A percentile compares a stretch with the other conserved stretches of the same genome.
Conservation (phyloP, 1,284 basidiomycete species). For the Macrocystidia cucumis region DNA sequence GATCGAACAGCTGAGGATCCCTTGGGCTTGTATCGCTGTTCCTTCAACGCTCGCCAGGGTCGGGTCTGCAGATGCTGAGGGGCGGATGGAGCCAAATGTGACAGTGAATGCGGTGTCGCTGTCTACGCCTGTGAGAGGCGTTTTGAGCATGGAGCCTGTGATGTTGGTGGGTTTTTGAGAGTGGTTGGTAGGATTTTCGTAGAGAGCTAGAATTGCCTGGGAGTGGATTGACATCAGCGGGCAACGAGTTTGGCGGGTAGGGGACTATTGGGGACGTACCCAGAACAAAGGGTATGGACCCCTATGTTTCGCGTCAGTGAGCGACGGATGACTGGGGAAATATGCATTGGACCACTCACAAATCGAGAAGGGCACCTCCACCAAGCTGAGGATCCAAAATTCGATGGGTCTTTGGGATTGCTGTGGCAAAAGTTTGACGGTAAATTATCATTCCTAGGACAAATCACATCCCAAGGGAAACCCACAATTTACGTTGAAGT, state of each 20-base stretch:
- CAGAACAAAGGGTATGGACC: conserved; percentile 82
- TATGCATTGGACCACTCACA: conserved; percentile 39
- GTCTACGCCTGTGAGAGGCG: conserved; percentile 75
- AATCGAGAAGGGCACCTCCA: conserved; percentile 81
- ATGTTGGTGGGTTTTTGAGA: conserved; percentile 46
- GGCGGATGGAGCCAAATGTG: too few relatives aligned
- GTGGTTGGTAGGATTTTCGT: conserved; percentile 71
- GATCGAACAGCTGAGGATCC: conserved; percentile 59
- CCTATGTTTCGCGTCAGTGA: conserved; percentile 24
- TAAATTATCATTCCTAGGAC: background rate
- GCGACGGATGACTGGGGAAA: background rate
- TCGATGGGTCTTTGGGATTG: conserved; percentile 60
- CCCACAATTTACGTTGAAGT: conserved; percentile 70
- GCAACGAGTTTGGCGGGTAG: too few relatives aligned
- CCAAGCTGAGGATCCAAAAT: conserved; percentile 78
- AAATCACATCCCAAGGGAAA: background rate
- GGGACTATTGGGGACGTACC: conserved; percentile 33
- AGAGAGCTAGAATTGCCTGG: conserved; percentile 71
- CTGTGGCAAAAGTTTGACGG: conserved; percentile 23
- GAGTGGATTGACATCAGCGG: conserved; percentile 3
- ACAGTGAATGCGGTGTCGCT: conserved; percentile 70
- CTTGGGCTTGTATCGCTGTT: conserved; percentile 52
- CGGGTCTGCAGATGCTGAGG: too few relatives aligned
- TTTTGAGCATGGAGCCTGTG: conserved; percentile 62
- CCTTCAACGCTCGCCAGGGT: too few relatives aligned